These are phyloP conservation scores for Filobasidium wieringae DNA, from an alignment of 768 basidiomycete species.

Conservation along the genomic window DNA sequence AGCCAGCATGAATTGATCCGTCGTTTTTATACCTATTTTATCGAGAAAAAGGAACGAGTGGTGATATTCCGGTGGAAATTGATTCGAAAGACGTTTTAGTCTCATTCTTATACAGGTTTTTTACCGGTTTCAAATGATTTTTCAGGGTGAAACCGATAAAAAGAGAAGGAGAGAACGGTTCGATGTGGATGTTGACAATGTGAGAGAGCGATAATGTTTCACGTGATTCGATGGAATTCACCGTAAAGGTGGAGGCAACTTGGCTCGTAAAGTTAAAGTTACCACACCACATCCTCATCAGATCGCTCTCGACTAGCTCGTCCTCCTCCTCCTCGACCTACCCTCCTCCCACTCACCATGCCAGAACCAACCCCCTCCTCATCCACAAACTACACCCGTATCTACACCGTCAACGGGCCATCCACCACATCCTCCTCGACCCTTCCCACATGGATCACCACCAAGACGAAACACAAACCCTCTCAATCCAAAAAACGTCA, in stretches of 20 bases:
- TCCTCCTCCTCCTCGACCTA: background rate
- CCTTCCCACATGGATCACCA: conserved; percentile 84
- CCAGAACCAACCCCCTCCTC: background rate
- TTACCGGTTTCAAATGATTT: no score
- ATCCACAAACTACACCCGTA: conserved; percentile 43
- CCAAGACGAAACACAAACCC: conserved; percentile 29
- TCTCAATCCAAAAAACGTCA: conserved; percentile 28
- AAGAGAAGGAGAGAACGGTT: no score
- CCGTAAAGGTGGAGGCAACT: no score
- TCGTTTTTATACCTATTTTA: conserved; percentile 20
- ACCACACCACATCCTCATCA: no score
- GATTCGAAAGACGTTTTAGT: background rate
- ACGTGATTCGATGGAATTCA: no score
- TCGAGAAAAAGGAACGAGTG: background rate
- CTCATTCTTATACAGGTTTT: no score
- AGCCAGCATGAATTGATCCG: conserved; percentile 28
- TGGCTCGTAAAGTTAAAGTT: no score
- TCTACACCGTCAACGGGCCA: conserved; percentile 93
- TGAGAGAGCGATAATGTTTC: no score
- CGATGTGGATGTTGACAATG: no score
- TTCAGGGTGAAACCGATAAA: no score
- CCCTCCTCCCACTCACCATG: conserved; percentile 1
- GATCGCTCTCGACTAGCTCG: no score
- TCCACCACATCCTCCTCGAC: conserved; percentile 75
- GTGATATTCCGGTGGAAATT: background rate